phyloP scores from a whole-genome alignment of 2,329 filamentous ascomycete genomes.

The Ophidiomyces ophidiicola region DNA sequence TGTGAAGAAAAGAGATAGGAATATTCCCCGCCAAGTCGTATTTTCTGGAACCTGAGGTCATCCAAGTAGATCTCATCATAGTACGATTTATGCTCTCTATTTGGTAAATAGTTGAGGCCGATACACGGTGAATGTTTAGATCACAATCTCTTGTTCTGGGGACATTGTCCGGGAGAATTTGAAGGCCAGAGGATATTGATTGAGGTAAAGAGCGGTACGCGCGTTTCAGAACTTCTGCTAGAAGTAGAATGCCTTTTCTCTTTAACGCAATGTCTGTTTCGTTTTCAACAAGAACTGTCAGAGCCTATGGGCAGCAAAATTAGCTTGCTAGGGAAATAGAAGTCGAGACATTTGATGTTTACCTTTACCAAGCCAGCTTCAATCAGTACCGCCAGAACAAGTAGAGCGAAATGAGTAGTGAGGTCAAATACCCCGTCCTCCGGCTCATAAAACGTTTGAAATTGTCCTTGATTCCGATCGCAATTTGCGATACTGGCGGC shows the following conservation, averaged over 20 bases:
- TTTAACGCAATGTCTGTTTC: conserved; percentile 47
- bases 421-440: conserved; percentile 58
- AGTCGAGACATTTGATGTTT: conserved; percentile 4
- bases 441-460: conserved; percentile 48
- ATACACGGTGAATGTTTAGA: conserved; percentile 60
- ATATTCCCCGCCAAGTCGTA: conserved; percentile 37
- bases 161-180: conserved; percentile 78
- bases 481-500: conserved; percentile 51
- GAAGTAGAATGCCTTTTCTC: conserved; percentile 77
- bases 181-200: conserved; percentile 69
- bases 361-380: conserved; percentile 59
- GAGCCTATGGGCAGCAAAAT: conserved; percentile 25
- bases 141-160: conserved; percentile 60
- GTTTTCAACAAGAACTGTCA: conserved; percentile 40
- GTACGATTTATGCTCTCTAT: conserved; percentile 96
- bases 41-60: conserved; percentile 29
- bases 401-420: conserved; percentile 83
- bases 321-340: conserved; percentile 13
- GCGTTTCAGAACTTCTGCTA: conserved; percentile 84
- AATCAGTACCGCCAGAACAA: conserved; percentile 74
- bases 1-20: conserved; percentile 30
- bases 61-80: conserved; percentile 62
- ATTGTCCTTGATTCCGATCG: conserved; percentile 42
- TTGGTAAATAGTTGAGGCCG: conserved; percentile 87
- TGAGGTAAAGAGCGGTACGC: conserved; percentile 74